These are phyloP conservation scores for Hypoxylon sp. DNA, from an alignment of 2,329 filamentous ascomycete genomes.

Conservation along the genomic window DNA sequence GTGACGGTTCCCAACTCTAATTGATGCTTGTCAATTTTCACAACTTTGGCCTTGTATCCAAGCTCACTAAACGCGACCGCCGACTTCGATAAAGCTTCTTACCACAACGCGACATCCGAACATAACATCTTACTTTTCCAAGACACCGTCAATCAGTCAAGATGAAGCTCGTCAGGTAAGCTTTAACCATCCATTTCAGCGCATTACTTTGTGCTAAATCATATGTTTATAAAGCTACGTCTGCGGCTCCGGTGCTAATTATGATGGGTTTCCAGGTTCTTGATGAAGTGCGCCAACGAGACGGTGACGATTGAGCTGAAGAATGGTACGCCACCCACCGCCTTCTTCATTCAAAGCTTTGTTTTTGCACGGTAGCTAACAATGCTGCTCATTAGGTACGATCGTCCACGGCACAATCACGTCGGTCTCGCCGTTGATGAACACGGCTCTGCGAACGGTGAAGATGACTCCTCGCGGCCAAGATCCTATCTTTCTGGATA, in stretches of 20 bases:
- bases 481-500: conserved; percentile 89
- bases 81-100: conserved; percentile 11
- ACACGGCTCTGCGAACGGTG: conserved; percentile 93
- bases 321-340: conserved; percentile 77
- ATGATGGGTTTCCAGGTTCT: conserved; percentile 74
- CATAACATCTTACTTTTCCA: conserved; percentile 3
- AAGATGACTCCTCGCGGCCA: conserved; percentile 96
- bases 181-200: conserved; percentile 46
- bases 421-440: conserved; percentile 98
- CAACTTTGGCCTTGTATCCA: conserved; percentile 22
- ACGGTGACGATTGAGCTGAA: conserved; percentile 98
- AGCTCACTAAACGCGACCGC: conserved; percentile 38
- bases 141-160: conserved; percentile 58
- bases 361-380: conserved; percentile 15
- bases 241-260: conserved; percentile 55
- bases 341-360: not conserved
- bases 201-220: conserved; percentile 62
- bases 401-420: conserved; percentile 98
- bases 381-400: conserved; percentile 73
- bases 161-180: conserved; percentile 98
- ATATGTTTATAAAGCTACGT: conserved; percentile 56
- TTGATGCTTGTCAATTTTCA: conserved; percentile 35
- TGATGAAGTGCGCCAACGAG: conserved; percentile 99
- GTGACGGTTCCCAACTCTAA: conserved; percentile 15
- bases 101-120: conserved; percentile 12